phyloP scores from a whole-genome alignment of 768 basidiomycete genomes.

The Rhizopogon vinicolor region DNA sequence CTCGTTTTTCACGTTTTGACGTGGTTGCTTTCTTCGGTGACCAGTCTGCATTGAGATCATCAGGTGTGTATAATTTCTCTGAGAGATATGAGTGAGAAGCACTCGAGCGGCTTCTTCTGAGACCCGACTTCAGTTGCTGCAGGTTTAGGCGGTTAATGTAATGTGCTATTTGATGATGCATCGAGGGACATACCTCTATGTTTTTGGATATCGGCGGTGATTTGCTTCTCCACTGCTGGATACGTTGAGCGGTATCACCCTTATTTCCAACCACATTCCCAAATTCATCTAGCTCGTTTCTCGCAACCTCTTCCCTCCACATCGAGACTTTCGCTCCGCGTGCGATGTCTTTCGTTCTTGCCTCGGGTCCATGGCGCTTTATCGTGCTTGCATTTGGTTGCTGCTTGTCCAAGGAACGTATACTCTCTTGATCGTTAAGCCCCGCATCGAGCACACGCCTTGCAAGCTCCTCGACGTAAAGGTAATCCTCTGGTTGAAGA shows the following conservation, averaged over 20 bases:
- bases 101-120: conserved; percentile 17
- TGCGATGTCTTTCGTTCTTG: conserved; percentile 12
- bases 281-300: conserved; percentile 26
- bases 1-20: conserved; percentile 14
- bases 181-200: conserved; percentile 13
- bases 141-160: background rate
- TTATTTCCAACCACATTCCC: conserved; percentile 12
- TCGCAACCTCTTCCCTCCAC: conserved; percentile 53
- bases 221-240: conserved; percentile 6
- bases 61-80: conserved; percentile 18
- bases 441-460: conserved; percentile 31
- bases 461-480: conserved; percentile 26
- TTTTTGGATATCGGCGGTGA: conserved; percentile 10
- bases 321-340: conserved; percentile 38
- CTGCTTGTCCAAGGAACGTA: conserved; percentile 3
- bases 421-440: conserved; percentile 20
- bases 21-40: conserved; percentile 11
- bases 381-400: conserved; percentile 14
- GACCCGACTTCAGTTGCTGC: conserved; percentile 8
- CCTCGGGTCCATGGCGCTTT: conserved; percentile 1
- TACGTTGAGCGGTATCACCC: conserved; percentile 11
- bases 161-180: background rate
- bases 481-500: conserved; percentile 11
- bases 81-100: conserved; percentile 19
- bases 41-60: conserved; percentile 12